phyloP scores from a whole-genome alignment of 2,329 filamentous ascomycete species.

The Harringtonia lauricola region DNA sequence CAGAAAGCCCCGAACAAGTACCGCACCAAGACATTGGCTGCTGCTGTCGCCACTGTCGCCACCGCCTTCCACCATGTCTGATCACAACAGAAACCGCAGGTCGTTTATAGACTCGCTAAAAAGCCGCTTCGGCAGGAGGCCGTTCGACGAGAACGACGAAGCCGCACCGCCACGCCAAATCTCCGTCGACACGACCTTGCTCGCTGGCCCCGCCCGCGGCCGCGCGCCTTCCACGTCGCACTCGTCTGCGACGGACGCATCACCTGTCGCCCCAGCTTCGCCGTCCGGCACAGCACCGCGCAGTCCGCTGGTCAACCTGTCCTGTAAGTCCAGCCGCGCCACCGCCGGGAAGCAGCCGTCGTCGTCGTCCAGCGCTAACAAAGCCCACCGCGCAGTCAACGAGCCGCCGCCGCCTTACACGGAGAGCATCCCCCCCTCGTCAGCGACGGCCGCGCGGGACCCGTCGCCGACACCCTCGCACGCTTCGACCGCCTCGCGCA shows the following conservation, averaged over 20 bases:
- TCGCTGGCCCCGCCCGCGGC: too few relatives aligned
- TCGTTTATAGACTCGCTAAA: slow-evolving; percentile 7
- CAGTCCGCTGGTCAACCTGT: slow-evolving; percentile 12
- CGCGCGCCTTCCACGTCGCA: too few relatives aligned
- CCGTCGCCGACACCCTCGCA: slow-evolving; percentile 15
- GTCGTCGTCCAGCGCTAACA: background rate
- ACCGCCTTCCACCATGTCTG: background rate
- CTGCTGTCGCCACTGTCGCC: background rate
- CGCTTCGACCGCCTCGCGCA: slow-evolving; percentile 7
- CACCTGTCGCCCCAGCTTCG: background rate
- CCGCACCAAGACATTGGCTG: too few relatives aligned
- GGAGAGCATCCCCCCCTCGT: slow-evolving; percentile 5
- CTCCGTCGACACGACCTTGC: background rate
- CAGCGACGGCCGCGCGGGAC: background rate
- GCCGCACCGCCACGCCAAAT: background rate
- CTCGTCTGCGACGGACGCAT: too few relatives aligned
- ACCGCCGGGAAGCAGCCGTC: background rate
- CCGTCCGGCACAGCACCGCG: background rate
- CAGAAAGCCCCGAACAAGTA: too few relatives aligned
- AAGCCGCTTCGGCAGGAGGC: background rate
- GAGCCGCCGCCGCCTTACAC: slow-evolving; percentile 24
- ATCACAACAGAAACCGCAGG: slow-evolving; percentile 2
- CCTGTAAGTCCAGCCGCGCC: slow-evolving; percentile 8
- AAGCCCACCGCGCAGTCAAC: slow-evolving; percentile 8
- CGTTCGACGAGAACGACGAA: background rate